A percentile compares a stretch with the other conserved stretches of the same genome.
Evolutionary conservation across 2,329 filamentous ascomycete species (phyloP).

Genomic region (Penicillium sp.): DNA sequence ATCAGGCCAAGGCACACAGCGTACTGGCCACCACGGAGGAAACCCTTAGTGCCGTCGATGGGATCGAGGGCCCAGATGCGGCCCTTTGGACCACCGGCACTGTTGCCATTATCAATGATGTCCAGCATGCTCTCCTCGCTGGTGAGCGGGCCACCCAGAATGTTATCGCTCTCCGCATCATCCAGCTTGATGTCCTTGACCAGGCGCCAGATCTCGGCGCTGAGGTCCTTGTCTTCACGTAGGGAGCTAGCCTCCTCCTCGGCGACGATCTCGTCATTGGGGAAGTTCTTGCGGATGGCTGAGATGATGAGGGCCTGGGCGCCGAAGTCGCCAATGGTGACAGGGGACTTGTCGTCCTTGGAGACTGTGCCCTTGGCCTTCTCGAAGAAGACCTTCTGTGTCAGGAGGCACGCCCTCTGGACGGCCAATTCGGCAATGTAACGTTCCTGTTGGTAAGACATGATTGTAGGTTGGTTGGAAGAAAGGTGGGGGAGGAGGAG

Average conservation of each 20-base stretch:
- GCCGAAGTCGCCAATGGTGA: slow-evolving; percentile 96
- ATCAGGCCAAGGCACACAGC: slow-evolving; percentile 88
- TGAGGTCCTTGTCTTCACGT: slow-evolving; percentile 59
- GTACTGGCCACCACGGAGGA: slow-evolving; percentile 91
- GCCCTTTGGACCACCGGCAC: slow-evolving; percentile 33
- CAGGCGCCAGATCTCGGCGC: slow-evolving; percentile 72
- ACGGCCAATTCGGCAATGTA: slow-evolving; percentile 78
- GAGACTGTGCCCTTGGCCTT: slow-evolving; percentile 89
- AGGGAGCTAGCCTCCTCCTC: slow-evolving; percentile 86
- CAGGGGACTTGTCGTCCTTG: slow-evolving; percentile 91
- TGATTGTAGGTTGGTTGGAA: slow-evolving; percentile 23
- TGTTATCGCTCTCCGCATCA: slow-evolving; percentile 55
- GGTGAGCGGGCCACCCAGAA: slow-evolving; percentile 61
- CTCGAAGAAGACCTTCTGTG: slow-evolving; percentile 70
- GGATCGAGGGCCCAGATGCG: slow-evolving; percentile 94
- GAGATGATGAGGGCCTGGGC: slow-evolving; percentile 93
- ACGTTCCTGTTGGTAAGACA: slow-evolving; percentile 66
- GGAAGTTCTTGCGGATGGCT: slow-evolving; percentile 82
- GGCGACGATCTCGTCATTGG: slow-evolving; percentile 79
- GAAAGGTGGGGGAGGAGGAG: slow-evolving; percentile 29
- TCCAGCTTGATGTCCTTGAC: slow-evolving; percentile 64
- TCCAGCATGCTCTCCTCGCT: slow-evolving; percentile 55
- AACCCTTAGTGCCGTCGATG: slow-evolving; percentile 96
- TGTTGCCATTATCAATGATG: slow-evolving; percentile 49
- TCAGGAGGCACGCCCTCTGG: slow-evolving; percentile 68